Evolutionary conservation across 306 rosid species (phyloP), one percentile per base, ranked within the genome.

Genomic region (Hippophae tibetana): DNA sequence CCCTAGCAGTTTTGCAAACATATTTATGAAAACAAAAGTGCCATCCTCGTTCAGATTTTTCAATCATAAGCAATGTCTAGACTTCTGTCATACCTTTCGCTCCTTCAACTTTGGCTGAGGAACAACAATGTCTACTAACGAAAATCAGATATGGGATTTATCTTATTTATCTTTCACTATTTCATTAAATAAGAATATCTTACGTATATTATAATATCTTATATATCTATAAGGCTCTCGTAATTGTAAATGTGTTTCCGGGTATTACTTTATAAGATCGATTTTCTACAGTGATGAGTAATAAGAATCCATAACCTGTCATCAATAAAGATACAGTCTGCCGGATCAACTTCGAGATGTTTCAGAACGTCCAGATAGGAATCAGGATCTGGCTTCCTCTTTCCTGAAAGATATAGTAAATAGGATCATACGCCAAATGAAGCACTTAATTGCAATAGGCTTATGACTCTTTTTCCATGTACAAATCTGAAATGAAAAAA

Each of bases 351-450:
- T 63, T 85, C 18, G 38, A 92, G 93, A 63, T 78, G 87, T 68
- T 74, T 70, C 78, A 85, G 26, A 67, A 63, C 88, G 61, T 87
- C 95, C 68, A 26, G 69, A 71, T 72, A 92, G 77, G 74, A 92
- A 40, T 81, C 87, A 18, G 76, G 84, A 63, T 92, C 93, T 4
- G 98, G 98, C 79, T 92, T 92, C 69, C 98, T 83, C 83, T 83
- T 92, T 68, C 96, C 96, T 87, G 81, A 72, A 85, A 75, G 47
- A 74, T 65, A 68, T 42, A 56, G 57, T 14, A 60, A 66, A 23
- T 51, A 47, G 47, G 63, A 52, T 62, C 56, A 51, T 63, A 11
- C 56, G n/a, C 65, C 13, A 18, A 18, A 18, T 1, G 23, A 18
- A 18, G 23, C 23, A 18, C 23, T 18, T 18, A 18, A 18, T 18